phyloP scores from a whole-genome alignment of 2,329 filamentous ascomycete species.

The Fusarium citri region DNA sequence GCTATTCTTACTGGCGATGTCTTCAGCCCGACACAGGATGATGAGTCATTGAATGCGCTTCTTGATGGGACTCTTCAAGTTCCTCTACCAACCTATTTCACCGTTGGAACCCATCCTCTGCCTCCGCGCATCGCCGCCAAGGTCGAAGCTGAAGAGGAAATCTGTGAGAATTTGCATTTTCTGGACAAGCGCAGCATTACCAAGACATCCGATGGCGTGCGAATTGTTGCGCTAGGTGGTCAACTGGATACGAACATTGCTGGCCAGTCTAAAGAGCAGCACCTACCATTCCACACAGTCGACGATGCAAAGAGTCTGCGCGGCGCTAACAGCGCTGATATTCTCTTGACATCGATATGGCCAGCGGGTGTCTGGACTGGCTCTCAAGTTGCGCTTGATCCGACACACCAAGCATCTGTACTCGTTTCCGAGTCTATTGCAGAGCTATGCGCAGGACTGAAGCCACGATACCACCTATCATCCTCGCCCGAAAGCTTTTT shows the following conservation, averaged over 20 bases:
- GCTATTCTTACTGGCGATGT: slow-evolving; percentile 87
- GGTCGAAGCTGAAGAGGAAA: slow-evolving; percentile 76
- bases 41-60: slow-evolving; percentile 70
- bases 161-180: slow-evolving; percentile 92
- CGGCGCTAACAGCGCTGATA: slow-evolving; percentile 83
- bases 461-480: slow-evolving; percentile 93
- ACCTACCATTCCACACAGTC: slow-evolving; percentile 80
- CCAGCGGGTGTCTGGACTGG: slow-evolving; percentile 77
- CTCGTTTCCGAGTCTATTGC: slow-evolving; percentile 75
- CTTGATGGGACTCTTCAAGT: slow-evolving; percentile 78
- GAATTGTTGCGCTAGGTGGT: slow-evolving; percentile 88
- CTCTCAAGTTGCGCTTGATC: slow-evolving; percentile 71
- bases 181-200: slow-evolving; percentile 87
- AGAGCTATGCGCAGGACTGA: slow-evolving; percentile 80
- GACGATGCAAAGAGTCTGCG: slow-evolving; percentile 80
- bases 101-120: slow-evolving; percentile 78
- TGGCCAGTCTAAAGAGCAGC: slow-evolving; percentile 76
- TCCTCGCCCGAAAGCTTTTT: slow-evolving; percentile 73
- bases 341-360: slow-evolving; percentile 90
- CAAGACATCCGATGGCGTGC: slow-evolving; percentile 89
- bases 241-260: slow-evolving; percentile 70
- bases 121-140: slow-evolving; percentile 78
- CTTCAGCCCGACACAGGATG: slow-evolving; percentile 72
- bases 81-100: slow-evolving; percentile 91
- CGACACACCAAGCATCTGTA: slow-evolving; percentile 63